Conservation (phyloP, 108 stramenopile species). For the Skeletonema costatum region DNA sequence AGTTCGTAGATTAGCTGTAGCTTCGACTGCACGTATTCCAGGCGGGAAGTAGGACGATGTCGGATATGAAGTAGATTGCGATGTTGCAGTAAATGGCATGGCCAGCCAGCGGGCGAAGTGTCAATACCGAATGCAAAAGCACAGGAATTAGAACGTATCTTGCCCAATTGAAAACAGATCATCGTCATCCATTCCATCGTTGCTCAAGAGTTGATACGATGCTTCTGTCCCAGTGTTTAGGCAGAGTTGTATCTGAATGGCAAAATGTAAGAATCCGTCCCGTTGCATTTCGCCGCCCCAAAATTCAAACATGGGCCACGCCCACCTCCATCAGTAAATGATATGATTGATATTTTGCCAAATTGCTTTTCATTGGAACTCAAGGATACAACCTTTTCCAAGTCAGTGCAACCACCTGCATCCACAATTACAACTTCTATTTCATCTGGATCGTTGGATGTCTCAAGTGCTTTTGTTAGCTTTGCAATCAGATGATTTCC, state of each 20-base stretch:
- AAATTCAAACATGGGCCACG: constrained; percentile 82
- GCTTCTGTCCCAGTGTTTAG: constrained; percentile 58
- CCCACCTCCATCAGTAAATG: constrained; percentile 63
- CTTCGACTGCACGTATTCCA: constrained; percentile 63
- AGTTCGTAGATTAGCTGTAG: constrained; percentile 62
- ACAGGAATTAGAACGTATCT: constrained; percentile 50
- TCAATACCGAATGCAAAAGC: constrained; percentile 82
- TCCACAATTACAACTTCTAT: constrained; percentile 67
- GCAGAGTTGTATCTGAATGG: constrained; percentile 76
- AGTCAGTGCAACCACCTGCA: constrained; percentile 54
- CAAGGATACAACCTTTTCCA: constrained; percentile 25
- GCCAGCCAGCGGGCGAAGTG: constrained; percentile 46
- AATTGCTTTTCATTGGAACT: constrained; percentile 18
- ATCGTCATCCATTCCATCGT: constrained; percentile 11
- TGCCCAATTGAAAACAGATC: neutral
- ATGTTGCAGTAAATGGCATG: constrained; percentile 23
- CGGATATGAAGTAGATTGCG: too few relatives aligned
- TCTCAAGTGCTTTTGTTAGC: constrained; percentile 18
- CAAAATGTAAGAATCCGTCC: constrained; percentile 75
- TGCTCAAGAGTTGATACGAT: constrained; percentile 41
- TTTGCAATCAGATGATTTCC: constrained; percentile 39
- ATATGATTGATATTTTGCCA: constrained; percentile 40
- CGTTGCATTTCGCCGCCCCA: constrained; percentile 62
- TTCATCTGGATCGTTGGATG: constrained; percentile 22
- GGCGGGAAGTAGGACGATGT: constrained; percentile 40